These are phyloP conservation scores for Geotrichum candidum DNA, from an alignment of 1,139 yeast species.

Conservation along the genomic window DNA sequence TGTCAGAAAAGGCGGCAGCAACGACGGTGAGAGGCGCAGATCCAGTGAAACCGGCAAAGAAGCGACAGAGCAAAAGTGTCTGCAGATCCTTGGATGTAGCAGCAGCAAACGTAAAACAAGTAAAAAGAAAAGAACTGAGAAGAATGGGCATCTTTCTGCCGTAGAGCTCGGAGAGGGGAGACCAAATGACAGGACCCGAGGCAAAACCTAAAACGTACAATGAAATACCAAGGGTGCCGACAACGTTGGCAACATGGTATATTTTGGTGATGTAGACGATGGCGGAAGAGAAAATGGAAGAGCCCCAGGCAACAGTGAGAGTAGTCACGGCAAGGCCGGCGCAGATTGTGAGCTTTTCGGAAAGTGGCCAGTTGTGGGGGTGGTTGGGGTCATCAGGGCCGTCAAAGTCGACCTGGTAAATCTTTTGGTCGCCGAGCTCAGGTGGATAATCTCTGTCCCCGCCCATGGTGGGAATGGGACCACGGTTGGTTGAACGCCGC, in stretches of 20 bases:
- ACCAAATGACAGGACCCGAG: slow-evolving; percentile 74
- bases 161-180: slow-evolving; percentile 69
- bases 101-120: slow-evolving; percentile 59
- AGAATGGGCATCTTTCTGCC: slow-evolving; percentile 62
- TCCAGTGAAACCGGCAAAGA: slow-evolving; percentile 69
- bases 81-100: slow-evolving; percentile 72
- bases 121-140: slow-evolving; percentile 49
- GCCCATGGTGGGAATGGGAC: slow-evolving; percentile 33
- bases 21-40: slow-evolving; percentile 79
- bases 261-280: slow-evolving; percentile 28
- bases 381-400: slow-evolving; percentile 48
- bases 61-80: slow-evolving; percentile 65
- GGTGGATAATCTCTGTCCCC: slow-evolving; percentile 48
- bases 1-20: slow-evolving; percentile 77
- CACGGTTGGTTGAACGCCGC: background rate
- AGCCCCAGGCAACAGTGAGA: slow-evolving; percentile 39
- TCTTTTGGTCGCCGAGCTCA: slow-evolving; percentile 40
- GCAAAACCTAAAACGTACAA: slow-evolving; percentile 78
- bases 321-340: slow-evolving; percentile 37
- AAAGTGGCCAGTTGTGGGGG: slow-evolving; percentile 45
- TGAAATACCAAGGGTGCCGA: slow-evolving; percentile 51
- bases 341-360: slow-evolving; percentile 33
- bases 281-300: slow-evolving; percentile 41
- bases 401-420: slow-evolving; percentile 47
- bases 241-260: slow-evolving; percentile 31